Evolutionary conservation across 371 early-diverging fungal species (phyloP).

Genomic region (Circinella minor): DNA sequence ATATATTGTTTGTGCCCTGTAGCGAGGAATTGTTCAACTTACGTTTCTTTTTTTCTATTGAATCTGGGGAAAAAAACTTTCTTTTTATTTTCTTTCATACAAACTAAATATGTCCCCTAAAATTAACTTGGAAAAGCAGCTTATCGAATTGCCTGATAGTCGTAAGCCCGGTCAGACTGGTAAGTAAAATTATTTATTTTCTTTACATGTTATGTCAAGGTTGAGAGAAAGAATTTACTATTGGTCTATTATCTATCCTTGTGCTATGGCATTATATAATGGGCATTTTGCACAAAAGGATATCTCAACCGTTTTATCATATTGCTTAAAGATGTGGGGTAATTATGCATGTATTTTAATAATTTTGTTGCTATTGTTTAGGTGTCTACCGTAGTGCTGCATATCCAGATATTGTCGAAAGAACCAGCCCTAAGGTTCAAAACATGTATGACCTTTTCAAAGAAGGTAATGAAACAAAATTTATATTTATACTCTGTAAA

Average conservation of each 20-base stretch:
- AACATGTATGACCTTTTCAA: slow-evolving; percentile 47
- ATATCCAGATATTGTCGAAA: slow-evolving; percentile 26
- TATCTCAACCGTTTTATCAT: not conserved
- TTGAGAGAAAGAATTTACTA: not conserved
- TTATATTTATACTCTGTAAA: too few relatives aligned
- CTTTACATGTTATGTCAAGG: not conserved
- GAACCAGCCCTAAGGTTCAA: slow-evolving; percentile 42
- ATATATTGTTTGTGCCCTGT: not conserved
- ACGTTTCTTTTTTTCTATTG: not conserved
- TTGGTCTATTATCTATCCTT: not conserved
- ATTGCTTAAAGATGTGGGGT: slow-evolving; percentile 3
- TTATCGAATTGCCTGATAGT: slow-evolving; percentile 45
- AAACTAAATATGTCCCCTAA: slow-evolving; percentile 3
- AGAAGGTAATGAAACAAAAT: slow-evolving; percentile 28
- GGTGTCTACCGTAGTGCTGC: slow-evolving; percentile 46
- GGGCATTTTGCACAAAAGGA: slow-evolving; percentile 4
- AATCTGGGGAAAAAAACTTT: slow-evolving; percentile 5
- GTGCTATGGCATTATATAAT: not conserved
- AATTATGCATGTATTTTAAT: slow-evolving; percentile 4
- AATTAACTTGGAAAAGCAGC: slow-evolving; percentile 44
- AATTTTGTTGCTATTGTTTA: slow-evolving; percentile 4
- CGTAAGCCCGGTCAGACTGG: slow-evolving; percentile 53
- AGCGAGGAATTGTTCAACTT: not conserved
- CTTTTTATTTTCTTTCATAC: not conserved
- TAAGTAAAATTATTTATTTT: slow-evolving; percentile 15